Base-by-base conservation (phyloP, 768 basidiomycete genomes). In the Neoboletus subvelutipes region DNA sequence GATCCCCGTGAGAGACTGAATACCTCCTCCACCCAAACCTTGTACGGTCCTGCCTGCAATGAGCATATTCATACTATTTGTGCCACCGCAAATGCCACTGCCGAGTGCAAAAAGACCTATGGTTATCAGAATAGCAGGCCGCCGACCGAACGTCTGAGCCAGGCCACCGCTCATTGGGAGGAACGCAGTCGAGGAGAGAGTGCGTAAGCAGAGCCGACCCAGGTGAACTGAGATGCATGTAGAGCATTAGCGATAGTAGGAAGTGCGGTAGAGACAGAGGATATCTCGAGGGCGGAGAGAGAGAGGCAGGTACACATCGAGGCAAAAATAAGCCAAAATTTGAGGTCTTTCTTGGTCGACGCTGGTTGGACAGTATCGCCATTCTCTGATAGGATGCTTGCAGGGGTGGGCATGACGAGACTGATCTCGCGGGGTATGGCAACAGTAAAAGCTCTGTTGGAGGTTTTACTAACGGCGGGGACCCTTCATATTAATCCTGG, bases 121-220 rank as follows among this genome's bases (percentile, higher is more conserved):
- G 7, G 71, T 58, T 1, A 52, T 33, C 0, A 80, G 47, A 22
- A 77, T 57, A 13, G 72, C 60, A 3, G 73, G 68, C 5, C 67
- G 62, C 0, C 78, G 68, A 6, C 79, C 79, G 47, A 81, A 78
- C 1, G 74, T 65, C 61, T 77, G 65, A 3, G 76, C 74, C 1
- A 78, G 59, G 12, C 71, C 69, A 4, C 77, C 76, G 29, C 69
- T 69, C 57, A 77, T 58, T 0, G 78, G 79, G 10, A 81, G 65
- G 45, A 77, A 60, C 0, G 77, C 75, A 4, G 79, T 76, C 0
- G 72, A 70, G 1, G 77, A 42, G n/a, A n/a, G 5, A 83, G 52
- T 0, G 76, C 68, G 55, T 78, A 83, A 4, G 78, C 76, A 3
- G 72, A 64, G 2, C 74, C 79, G 20, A 82, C 69, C 81, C 81